Conservation (phyloP, 2,329 filamentous ascomycete genomes). For the Thermoascus crustaceus region DNA sequence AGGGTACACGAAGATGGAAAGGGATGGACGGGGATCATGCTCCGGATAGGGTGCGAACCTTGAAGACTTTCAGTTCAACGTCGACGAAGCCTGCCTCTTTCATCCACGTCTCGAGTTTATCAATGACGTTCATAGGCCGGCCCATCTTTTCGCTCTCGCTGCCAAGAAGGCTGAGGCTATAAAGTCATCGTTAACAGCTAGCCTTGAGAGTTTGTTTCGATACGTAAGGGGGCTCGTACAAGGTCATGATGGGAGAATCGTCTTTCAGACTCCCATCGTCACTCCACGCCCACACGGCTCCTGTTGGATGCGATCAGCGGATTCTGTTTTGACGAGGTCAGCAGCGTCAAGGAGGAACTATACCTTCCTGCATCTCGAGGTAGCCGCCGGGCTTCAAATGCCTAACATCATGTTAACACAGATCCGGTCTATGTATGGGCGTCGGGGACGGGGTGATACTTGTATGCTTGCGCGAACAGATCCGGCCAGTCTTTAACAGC, state of each 20-base stretch:
- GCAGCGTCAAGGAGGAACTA: not conserved
- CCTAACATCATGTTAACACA: not conserved
- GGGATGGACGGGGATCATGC: too few relatives aligned
- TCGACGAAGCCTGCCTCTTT: constrained; percentile 6
- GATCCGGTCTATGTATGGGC: not conserved
- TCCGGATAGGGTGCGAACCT: not conserved
- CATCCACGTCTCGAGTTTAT: constrained; percentile 7
- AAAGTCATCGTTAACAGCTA: not conserved
- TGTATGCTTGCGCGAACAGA: constrained; percentile 40
- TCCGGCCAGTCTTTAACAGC: constrained; percentile 49
- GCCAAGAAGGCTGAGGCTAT: not conserved
- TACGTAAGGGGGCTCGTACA: not conserved
- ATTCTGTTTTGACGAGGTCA: not conserved
- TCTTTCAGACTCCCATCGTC: constrained; percentile 1
- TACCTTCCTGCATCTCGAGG: not conserved
- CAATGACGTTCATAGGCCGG: constrained; percentile 4
- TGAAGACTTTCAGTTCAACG: constrained; percentile 5
- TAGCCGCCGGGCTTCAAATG: not conserved
- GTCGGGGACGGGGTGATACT: constrained; percentile 18
- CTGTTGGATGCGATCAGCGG: not conserved
- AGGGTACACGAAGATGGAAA: not conserved
- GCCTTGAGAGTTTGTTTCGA: not conserved
- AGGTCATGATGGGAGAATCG: not conserved
- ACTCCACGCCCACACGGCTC: not conserved
- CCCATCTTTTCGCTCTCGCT: constrained; percentile 4